Conservation (phyloP, 176 grass and related monocot species). For the Raddia distichophylla region DNA sequence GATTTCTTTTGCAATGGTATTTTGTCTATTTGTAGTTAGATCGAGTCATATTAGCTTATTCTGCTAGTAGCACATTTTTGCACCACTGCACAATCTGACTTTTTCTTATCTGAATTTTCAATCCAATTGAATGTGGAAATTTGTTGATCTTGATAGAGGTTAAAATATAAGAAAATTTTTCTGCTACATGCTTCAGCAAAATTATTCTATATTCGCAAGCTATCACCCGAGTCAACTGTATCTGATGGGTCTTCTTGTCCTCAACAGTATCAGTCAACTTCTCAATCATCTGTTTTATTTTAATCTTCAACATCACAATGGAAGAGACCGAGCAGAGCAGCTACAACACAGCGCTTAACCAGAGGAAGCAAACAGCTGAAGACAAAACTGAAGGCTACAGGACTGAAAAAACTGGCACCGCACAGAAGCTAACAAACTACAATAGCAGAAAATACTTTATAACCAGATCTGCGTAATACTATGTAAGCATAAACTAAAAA, state of each 20-base stretch:
- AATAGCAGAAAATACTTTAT: too few species aligned
- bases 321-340: background rate
- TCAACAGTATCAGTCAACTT: constrained; percentile 49
- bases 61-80: constrained; percentile 13
- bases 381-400: too few species aligned
- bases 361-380: too few species aligned
- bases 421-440: too few species aligned
- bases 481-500: too few species aligned
- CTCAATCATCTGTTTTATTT: constrained; percentile 48
- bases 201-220: constrained; percentile 31
- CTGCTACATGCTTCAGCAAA: constrained; percentile 38
- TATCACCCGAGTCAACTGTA: constrained; percentile 41
- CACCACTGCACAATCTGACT: constrained; percentile 4
- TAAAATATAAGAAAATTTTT: constrained; percentile 41
- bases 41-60: background rate
- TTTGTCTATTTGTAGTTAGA: constrained; percentile 19
- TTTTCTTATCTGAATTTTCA: constrained; percentile 16
- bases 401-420: too few species aligned
- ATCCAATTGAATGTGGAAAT: constrained; percentile 31
- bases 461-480: too few species aligned
- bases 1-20: background rate
- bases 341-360: too few species aligned
- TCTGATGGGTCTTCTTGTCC: constrained; percentile 51
- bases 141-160: constrained; percentile 26
- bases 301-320: constrained; percentile 41